Evolutionary conservation across 345 rosid species (phyloP).

Genomic region (Mallotus nudiflorus): DNA sequence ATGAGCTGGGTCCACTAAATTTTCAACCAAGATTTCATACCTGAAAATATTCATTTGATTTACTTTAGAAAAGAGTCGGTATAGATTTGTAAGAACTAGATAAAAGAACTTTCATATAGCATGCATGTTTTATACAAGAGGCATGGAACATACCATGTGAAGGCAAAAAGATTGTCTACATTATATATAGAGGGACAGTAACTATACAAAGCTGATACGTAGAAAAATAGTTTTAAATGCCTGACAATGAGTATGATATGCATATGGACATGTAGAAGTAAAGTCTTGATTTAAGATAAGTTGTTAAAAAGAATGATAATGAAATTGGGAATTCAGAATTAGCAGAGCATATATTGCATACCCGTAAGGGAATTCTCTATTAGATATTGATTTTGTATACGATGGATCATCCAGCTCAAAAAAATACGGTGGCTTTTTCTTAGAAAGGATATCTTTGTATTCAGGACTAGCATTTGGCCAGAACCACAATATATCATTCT

Average conservation of each 20-base stretch:
- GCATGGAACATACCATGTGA: neutral
- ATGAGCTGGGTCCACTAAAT: constrained; percentile 92
- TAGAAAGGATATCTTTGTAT: constrained; percentile 59
- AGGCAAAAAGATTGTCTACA: too few species aligned
- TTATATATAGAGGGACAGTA: too few species aligned
- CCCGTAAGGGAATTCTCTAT: constrained; percentile 87
- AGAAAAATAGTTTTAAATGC: too few species aligned
- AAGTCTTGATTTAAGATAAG: neutral
- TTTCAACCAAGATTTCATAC: constrained; percentile 79
- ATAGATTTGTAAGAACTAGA: neutral
- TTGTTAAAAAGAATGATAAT: neutral
- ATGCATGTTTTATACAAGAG: too few species aligned
- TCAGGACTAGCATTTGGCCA: constrained; percentile 78
- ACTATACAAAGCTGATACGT: too few species aligned
- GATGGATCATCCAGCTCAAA: constrained; percentile 78
- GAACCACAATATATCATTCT: constrained; percentile 82
- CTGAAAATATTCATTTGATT: constrained; percentile 36
- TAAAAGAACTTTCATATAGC: too few species aligned
- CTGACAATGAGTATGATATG: neutral
- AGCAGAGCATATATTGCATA: constrained; percentile 23
- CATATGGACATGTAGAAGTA: neutral
- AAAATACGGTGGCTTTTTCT: constrained; percentile 66
- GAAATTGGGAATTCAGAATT: neutral
- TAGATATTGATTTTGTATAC: constrained; percentile 45
- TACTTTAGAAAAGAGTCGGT: neutral